Evolutionary conservation across 345 rosid genomes (phyloP).

Genomic region (Eutrema heterophyllum): DNA sequence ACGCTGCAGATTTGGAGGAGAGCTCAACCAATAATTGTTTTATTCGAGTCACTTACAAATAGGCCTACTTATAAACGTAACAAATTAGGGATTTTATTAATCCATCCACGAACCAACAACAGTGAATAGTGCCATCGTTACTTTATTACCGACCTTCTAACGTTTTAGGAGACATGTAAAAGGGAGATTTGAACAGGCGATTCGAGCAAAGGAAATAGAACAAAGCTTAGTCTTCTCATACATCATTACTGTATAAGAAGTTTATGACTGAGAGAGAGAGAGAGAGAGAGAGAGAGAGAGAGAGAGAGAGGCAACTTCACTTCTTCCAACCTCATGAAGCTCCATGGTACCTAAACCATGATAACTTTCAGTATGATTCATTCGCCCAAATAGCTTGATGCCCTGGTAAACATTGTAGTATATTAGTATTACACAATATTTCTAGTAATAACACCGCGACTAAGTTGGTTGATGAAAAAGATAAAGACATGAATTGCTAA

Average conservation of each 20-base stretch:
- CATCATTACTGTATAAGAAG: slow-evolving; percentile 17
- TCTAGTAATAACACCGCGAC: neutral
- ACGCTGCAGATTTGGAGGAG: neutral
- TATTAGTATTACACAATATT: neutral
- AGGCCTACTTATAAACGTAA: neutral
- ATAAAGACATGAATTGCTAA: neutral
- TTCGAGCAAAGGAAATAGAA: slow-evolving; percentile 1
- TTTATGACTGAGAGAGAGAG: neutral
- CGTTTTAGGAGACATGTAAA: slow-evolving; percentile 7
- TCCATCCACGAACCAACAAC: neutral
- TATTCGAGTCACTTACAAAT: neutral
- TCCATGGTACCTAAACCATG: slow-evolving; percentile 37
- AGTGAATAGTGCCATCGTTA: neutral
- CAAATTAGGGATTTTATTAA: neutral
- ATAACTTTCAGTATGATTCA: slow-evolving; percentile 9
- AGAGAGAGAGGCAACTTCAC: slow-evolving; percentile 5
- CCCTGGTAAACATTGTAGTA: slow-evolving; percentile 2
- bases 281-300: neutral
- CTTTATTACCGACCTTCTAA: slow-evolving; percentile 17
- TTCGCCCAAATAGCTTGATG: neutral
- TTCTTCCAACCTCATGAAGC: slow-evolving; percentile 17
- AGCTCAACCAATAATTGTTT: neutral
- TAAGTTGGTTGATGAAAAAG: neutral
- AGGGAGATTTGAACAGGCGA: slow-evolving; percentile 16
- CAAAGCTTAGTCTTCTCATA: slow-evolving; percentile 17